These are phyloP conservation scores for Bremia lactucae DNA, from an alignment of 352 stramenopile species.

Conservation along the genomic window DNA sequence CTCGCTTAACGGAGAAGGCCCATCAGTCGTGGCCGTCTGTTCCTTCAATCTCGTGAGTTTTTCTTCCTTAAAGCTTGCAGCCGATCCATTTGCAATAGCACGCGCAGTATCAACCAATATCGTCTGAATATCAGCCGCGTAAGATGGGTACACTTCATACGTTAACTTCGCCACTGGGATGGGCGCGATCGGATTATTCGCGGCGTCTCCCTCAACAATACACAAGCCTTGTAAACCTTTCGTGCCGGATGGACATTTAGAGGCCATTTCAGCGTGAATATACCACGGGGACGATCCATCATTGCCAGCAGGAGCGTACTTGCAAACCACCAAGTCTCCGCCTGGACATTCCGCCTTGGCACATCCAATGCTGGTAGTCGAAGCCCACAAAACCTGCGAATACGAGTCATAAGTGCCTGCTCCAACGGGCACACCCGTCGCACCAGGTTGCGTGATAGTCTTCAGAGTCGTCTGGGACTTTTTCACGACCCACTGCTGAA, in stretches of 20 bases:
- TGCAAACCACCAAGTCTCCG: constrained; percentile 40
- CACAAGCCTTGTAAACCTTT: constrained; percentile 36
- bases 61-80: background rate
- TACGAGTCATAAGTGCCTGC: constrained; percentile 60
- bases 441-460: constrained; percentile 34
- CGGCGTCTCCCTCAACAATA: constrained; percentile 34
- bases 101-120: constrained; percentile 28
- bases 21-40: constrained; percentile 1
- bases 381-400: constrained; percentile 62
- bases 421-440: constrained; percentile 32
- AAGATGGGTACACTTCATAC: constrained; percentile 50
- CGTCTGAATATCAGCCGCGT: constrained; percentile 42
- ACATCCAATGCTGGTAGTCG: constrained; percentile 54
- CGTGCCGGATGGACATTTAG: constrained; percentile 39
- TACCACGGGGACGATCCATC: constrained; percentile 47
- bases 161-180: constrained; percentile 43
- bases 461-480: constrained; percentile 35
- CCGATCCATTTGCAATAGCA: constrained; percentile 10
- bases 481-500: constrained; percentile 50
- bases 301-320: constrained; percentile 52
- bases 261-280: constrained; percentile 33
- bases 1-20: constrained; percentile 3
- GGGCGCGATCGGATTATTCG: constrained; percentile 37
- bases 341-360: constrained; percentile 30
- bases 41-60: constrained; percentile 1